Evolutionary conservation across 345 rosid genomes (phyloP), one percentile per base, ranked within the genome.

Genomic region (Ceriops zippeliana): DNA sequence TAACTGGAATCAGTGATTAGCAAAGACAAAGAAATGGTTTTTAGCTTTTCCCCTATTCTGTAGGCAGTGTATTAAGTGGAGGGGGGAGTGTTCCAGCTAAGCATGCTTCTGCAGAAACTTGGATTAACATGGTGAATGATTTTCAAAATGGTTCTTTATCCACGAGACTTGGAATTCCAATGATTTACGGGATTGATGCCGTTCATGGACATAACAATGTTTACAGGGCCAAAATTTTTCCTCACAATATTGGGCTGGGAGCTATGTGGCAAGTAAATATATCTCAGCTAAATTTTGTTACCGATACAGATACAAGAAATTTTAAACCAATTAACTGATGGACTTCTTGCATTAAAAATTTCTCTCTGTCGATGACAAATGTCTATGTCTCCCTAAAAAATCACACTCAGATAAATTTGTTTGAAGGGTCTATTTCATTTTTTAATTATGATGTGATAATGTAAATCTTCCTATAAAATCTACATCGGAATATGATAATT

Each of bases 131-230:
- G 91, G 92, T 92, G 61, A 90, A 92, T 72, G 80, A 53, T 56
- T 62, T 88, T 24, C 98, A 92, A 68, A 87, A 78, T 42, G 95
- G 78, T 8, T 28, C 96, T 58, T 78, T 92, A 46, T 87, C 96
- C 0, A 87, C 89, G 22, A 87, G 91, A 21, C 87, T 92, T 6
- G 90, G 91, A 19, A 92, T 92, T 69, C 98, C 98, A 0, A 88
- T 90, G 92, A 87, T 92, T 57, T 92, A 92, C 16, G 98, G 97
- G 16, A 91, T 91, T 13, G 97, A 91, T 76, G 96, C 97, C 54
- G 97, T 91, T 74, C 97, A 91, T 19, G 98, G 98, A 61, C 91
- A 92, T 81, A 88, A 86, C 83, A 90, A 81, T 42, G 98, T 90
- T 21, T 90, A 87, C 28, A 84, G 85, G 2, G 90, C 98, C 37